These are phyloP conservation scores for Neurospora sp. DNA, from an alignment of 495 filamentous ascomycete genomes.

Conservation along the genomic window DNA sequence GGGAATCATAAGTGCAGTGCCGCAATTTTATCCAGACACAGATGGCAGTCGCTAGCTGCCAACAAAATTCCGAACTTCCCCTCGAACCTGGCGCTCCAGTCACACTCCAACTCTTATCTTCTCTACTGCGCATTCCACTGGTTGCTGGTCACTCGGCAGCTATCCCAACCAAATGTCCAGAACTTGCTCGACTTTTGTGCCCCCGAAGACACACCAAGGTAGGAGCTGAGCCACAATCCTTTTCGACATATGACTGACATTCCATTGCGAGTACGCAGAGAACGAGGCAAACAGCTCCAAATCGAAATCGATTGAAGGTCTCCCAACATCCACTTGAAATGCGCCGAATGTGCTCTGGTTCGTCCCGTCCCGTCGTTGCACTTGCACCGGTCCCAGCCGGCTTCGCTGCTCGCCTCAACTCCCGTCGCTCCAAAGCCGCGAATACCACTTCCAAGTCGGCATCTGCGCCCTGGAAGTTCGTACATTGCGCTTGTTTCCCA, in stretches of 20 bases:
- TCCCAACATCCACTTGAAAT: background rate
- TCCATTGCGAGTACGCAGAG: background rate
- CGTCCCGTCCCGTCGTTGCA: background rate
- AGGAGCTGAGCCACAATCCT: background rate
- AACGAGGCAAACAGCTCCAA: background rate
- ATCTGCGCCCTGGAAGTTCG: background rate
- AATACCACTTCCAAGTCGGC: background rate
- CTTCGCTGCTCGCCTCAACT: background rate
- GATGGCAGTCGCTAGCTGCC: background rate
- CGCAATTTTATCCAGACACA: background rate
- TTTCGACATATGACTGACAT: background rate
- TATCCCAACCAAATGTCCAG: background rate
- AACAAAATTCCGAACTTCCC: background rate
- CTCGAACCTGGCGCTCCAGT: background rate
- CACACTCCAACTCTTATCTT: background rate
- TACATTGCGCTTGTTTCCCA: background rate
- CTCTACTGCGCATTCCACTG: background rate
- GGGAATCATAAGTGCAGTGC: background rate
- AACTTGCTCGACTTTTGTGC: background rate
- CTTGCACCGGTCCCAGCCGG: background rate
- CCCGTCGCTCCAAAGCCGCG: background rate
- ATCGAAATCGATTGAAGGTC: background rate
- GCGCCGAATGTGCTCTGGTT: background rate
- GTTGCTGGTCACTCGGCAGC: background rate
- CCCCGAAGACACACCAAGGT: background rate